These are phyloP conservation scores for Macrolepiota dolichaula DNA, from an alignment of 768 basidiomycete species.

Conservation along the genomic window DNA sequence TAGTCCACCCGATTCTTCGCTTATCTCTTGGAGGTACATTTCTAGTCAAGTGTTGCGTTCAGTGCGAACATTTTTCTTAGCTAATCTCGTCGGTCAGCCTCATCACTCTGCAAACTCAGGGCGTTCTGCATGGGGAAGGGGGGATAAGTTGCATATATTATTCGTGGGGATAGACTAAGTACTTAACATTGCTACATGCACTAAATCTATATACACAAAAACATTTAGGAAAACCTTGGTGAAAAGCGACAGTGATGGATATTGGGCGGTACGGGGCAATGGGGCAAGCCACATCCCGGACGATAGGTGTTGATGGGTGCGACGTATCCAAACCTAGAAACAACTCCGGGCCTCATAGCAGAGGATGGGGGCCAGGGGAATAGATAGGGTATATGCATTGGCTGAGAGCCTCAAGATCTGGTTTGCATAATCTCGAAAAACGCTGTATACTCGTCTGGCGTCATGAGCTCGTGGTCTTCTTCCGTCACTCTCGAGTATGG, in stretches of 20 bases:
- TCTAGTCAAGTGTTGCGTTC: neutral
- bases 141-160: neutral
- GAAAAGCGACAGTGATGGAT: neutral
- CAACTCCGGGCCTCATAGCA: neutral
- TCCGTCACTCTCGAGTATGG: slow-evolving; percentile 82
- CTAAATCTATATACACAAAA: slow-evolving; percentile 3
- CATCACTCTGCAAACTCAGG: neutral
- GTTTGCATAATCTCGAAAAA: slow-evolving; percentile 62
- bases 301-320: too few relatives aligned
- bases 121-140: neutral
- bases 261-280: too few relatives aligned
- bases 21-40: neutral
- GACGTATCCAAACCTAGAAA: neutral
- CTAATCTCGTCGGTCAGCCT: too few relatives aligned
- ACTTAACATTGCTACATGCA: slow-evolving; percentile 4
- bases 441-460: slow-evolving; percentile 85
- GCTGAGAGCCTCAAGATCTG: neutral
- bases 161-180: neutral
- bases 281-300: too few relatives aligned
- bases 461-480: slow-evolving; percentile 91
- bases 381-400: neutral
- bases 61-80: too few relatives aligned
- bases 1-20: neutral
- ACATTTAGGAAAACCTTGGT: neutral
- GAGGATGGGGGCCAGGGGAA: neutral